Conservation (phyloP, 2,329 filamentous ascomycete species). For the Fusarium siculi region DNA sequence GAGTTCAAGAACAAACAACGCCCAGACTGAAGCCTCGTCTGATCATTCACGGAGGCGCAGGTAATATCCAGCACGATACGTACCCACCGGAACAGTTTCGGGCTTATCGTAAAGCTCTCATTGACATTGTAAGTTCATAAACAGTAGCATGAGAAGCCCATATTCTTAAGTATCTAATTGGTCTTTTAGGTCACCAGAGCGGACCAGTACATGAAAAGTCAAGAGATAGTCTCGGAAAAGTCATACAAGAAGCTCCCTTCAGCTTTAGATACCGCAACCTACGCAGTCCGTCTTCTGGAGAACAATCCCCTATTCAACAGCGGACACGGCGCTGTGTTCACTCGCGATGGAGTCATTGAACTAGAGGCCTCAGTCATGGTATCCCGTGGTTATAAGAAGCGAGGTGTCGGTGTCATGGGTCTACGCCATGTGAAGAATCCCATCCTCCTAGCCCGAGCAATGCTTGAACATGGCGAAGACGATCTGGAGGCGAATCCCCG, state of each 20-base stretch:
- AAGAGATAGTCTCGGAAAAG: constrained; percentile 18
- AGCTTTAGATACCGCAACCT: constrained; percentile 78
- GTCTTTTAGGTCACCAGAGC: constrained; percentile 53
- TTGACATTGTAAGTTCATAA: constrained; percentile 64
- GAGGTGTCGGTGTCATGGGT: constrained; percentile 81
- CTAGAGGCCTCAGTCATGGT: constrained; percentile 92
- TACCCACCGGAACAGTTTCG: constrained; percentile 68
- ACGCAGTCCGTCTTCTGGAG: constrained; percentile 81
- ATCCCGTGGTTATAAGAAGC: constrained; percentile 75
- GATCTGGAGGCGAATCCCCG: constrained; percentile 59
- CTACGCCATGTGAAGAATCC: constrained; percentile 82
- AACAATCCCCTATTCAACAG: constrained; percentile 86
- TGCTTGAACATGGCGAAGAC: constrained; percentile 74
- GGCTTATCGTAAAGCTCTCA: constrained; percentile 68
- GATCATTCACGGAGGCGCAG: constrained; percentile 79
- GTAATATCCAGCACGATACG: constrained; percentile 71
- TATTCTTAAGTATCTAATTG: background rate
- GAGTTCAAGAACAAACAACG: constrained; percentile 21
- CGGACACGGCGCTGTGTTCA: constrained; percentile 87
- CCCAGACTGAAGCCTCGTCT: constrained; percentile 62
- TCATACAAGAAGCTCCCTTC: constrained; percentile 51
- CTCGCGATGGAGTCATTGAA: constrained; percentile 82
- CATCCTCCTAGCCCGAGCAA: constrained; percentile 75
- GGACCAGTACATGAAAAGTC: constrained; percentile 57
- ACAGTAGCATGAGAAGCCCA: background rate